phyloP scores from a whole-genome alignment of 768 basidiomycete genomes.

The Suillus luteus region DNA sequence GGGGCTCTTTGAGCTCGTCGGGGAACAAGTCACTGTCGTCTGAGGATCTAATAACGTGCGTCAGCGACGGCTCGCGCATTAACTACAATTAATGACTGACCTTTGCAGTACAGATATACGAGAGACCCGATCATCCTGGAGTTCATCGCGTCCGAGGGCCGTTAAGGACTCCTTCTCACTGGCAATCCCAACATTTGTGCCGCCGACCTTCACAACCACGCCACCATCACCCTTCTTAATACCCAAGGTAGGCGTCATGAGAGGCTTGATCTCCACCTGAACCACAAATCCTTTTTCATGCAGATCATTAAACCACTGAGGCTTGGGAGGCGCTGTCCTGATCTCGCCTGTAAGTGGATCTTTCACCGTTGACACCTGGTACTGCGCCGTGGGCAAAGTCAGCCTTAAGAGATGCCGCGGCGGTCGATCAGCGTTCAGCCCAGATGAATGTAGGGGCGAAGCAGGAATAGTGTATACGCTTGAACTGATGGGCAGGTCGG shows the following conservation, averaged over 20 bases:
- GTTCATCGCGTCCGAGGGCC: slow-evolving; percentile 70
- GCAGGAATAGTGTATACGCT: slow-evolving; percentile 77
- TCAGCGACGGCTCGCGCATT: slow-evolving; percentile 12
- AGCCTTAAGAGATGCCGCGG: slow-evolving; percentile 77
- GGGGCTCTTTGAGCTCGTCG: slow-evolving; percentile 57
- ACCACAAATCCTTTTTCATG: slow-evolving; percentile 62
- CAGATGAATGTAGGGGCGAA: slow-evolving; percentile 79
- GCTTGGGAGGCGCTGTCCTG: slow-evolving; percentile 58
- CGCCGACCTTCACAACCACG: slow-evolving; percentile 37
- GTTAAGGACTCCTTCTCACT: slow-evolving; percentile 80
- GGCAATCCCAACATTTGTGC: slow-evolving; percentile 45
- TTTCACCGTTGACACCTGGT: slow-evolving; percentile 69
- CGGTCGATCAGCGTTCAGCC: slow-evolving; percentile 51
- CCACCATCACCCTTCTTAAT: slow-evolving; percentile 16
- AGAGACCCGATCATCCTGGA: slow-evolving; percentile 68
- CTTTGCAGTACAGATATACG: slow-evolving; percentile 70
- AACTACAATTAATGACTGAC: slow-evolving; percentile 25
- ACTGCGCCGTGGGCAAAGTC: slow-evolving; percentile 81
- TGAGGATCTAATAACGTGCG: slow-evolving; percentile 41
- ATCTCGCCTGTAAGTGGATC: slow-evolving; percentile 82
- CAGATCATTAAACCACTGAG: slow-evolving; percentile 71
- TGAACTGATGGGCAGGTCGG: slow-evolving; percentile 54
- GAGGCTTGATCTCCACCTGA: slow-evolving; percentile 55
- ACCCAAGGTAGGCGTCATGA: slow-evolving; percentile 29
- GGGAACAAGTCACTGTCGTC: slow-evolving; percentile 61